These are phyloP conservation scores for Salix purpurea DNA, from an alignment of 345 rosid species.

Conservation along the genomic window DNA sequence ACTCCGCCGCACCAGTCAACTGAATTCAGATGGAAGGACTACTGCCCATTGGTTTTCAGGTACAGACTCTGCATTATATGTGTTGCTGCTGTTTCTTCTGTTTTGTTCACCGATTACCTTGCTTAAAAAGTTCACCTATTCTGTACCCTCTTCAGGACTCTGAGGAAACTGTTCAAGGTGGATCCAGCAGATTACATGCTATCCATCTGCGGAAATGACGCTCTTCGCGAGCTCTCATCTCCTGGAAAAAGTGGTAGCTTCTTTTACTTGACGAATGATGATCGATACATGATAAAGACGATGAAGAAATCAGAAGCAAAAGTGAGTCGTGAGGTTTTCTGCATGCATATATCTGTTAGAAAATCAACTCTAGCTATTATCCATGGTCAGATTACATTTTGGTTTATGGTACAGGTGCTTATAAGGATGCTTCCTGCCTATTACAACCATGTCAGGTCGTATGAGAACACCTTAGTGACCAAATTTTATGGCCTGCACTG, in stretches of 20 bases:
- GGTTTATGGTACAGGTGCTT: constrained; percentile 52
- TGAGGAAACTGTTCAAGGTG: constrained; percentile 88
- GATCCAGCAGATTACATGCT: constrained; percentile 96
- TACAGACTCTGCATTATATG: background rate
- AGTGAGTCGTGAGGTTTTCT: constrained; percentile 32
- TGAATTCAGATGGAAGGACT: constrained; percentile 96
- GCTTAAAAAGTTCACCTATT: no score
- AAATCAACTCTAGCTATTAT: background rate
- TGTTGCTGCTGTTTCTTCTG: background rate
- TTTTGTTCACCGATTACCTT: no score
- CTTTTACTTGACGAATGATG: constrained; percentile 84
- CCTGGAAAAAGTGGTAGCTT: constrained; percentile 99
- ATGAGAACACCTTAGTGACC: constrained; percentile 70
- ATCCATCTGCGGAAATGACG: constrained; percentile 87
- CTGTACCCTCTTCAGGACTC: constrained; percentile 44
- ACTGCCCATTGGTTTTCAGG: constrained; percentile 98
- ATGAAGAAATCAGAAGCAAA: constrained; percentile 86
- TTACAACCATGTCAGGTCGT: constrained; percentile 77
- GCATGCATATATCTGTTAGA: background rate
- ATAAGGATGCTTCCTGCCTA: constrained; percentile 92
- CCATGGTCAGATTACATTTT: background rate
- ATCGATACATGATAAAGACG: constrained; percentile 92
- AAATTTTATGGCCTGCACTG: constrained; percentile 86
- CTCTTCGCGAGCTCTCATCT: constrained; percentile 89
- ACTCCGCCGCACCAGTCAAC: constrained; percentile 87